Base-by-base conservation (phyloP, 768 basidiomycete genomes). In the Mycena olivaceomarginata region DNA sequence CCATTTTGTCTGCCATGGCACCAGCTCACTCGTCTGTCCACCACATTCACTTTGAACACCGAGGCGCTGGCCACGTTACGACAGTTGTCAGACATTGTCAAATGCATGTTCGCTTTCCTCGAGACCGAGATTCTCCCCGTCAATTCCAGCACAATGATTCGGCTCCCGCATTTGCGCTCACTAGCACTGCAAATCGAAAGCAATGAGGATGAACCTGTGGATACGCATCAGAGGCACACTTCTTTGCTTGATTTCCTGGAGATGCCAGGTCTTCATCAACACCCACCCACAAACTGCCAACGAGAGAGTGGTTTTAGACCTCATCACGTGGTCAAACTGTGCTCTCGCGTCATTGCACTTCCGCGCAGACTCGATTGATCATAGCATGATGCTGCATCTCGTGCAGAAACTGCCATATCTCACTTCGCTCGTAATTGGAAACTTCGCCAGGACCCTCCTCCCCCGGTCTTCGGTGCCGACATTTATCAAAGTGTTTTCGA, bases 21-120 rank as follows among this genome's bases (percentile, higher is more conserved):
- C 16, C 75, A 71, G 64, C 64, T 76, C n/a, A 76, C 70, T 7
- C 69, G 70, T 8, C 59, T 76, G 1, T 71, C 65, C 11, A 71
- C 65, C 0, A 67, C 69, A 5, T 66, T 72, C 31, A 13, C 65
- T 22, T 67, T 57, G 1, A 60, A 51, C 57, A 59, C 65, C n/a
- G 70, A 76, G 37, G 65, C 59, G 0, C 51, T 76, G 1, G 40
- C 45, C 46, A 9, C 41, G 3, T 65, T 76, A 2, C 46, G 16
- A 8, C 10, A 59, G 10, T 48, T 73, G 25, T 59, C 65, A 1
- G 53, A 37, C 4, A 67, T 73, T n/a, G 43, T 73, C 53, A 56
- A 73, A 41, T 73, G 72, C 41, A 41, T 6, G 10, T 22, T 73
- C 16, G 25, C 51, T 22, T 73, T 59, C 41, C 5, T 11, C 3